A percentile compares a stretch with the other conserved stretches of the same genome.
These are phyloP conservation scores for Rhipidocladum racemiflorum DNA, from an alignment of 176 grass and related monocot species.

Conservation along the genomic window DNA sequence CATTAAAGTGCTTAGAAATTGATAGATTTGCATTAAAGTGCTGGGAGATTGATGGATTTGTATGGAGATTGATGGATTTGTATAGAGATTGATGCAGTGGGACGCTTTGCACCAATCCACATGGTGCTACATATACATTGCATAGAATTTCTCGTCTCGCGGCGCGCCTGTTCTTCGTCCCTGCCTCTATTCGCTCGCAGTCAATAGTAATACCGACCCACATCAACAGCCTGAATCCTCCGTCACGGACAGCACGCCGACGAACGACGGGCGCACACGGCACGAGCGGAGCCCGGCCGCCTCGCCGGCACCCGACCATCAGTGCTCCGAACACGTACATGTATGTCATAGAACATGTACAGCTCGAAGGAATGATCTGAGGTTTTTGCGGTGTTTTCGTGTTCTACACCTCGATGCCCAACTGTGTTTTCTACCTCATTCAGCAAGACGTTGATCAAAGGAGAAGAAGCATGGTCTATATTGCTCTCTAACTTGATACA, in stretches of 20 bases:
- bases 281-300: slow-evolving; percentile 24
- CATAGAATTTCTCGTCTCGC: not conserved
- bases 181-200: not conserved
- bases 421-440: no score
- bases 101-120: no score
- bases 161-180: not conserved
- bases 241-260: not conserved
- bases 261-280: not conserved
- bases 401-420: no score
- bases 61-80: no score
- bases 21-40: no score
- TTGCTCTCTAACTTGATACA: no score
- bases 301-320: slow-evolving; percentile 18
- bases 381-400: not conserved
- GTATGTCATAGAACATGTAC: not conserved
- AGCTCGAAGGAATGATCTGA: not conserved
- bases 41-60: no score
- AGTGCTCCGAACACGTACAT: slow-evolving; percentile 6
- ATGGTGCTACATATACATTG: no score
- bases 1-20: no score
- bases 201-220: not conserved
- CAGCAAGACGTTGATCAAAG: no score
- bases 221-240: not conserved
- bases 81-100: no score
- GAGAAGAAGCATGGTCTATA: no score